Evolutionary conservation across 2,329 filamentous ascomycete genomes (phyloP).

Genomic region (Chlorencoelia australis): DNA sequence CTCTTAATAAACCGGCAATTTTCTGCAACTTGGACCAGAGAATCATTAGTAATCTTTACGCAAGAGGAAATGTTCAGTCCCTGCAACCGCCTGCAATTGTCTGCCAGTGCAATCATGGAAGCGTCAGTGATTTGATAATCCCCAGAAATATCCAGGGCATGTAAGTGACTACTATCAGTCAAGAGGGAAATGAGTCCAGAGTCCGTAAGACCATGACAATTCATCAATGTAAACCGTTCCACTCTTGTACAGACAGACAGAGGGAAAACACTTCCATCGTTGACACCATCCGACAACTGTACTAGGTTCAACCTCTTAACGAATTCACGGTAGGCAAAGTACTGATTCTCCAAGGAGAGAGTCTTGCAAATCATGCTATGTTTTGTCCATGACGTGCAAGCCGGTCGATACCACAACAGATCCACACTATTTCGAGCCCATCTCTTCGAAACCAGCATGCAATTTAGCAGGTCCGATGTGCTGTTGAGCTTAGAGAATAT

Average conservation of each 20-base stretch:
- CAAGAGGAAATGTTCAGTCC: constrained; percentile 90
- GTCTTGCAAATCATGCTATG: constrained; percentile 73
- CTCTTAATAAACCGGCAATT: constrained; percentile 81
- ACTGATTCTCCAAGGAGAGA: constrained; percentile 60
- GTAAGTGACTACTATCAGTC: constrained; percentile 65
- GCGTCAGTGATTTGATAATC: constrained; percentile 71
- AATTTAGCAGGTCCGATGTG: constrained; percentile 69
- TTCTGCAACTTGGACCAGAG: constrained; percentile 68
- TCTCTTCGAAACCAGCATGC: constrained; percentile 86
- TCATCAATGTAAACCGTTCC: constrained; percentile 85
- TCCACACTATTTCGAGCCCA: constrained; percentile 93
- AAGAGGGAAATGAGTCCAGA: constrained; percentile 71
- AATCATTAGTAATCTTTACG: constrained; percentile 74
- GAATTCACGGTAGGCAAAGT: constrained; percentile 82
- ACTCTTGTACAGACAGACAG: constrained; percentile 80
- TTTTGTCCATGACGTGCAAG: constrained; percentile 78
- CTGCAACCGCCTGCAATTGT: constrained; percentile 76
- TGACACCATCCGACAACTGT: constrained; percentile 62
- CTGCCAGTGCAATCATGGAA: constrained; percentile 67
- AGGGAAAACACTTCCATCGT: constrained; percentile 78
- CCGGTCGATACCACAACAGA: constrained; percentile 86
- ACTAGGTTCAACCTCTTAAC: constrained; percentile 90
- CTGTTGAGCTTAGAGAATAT: constrained; percentile 78
- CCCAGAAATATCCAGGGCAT: constrained; percentile 84
- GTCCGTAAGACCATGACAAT: constrained; percentile 79